Evolutionary conservation across 345 rosid genomes (phyloP).

Genomic region (Draba incana): DNA sequence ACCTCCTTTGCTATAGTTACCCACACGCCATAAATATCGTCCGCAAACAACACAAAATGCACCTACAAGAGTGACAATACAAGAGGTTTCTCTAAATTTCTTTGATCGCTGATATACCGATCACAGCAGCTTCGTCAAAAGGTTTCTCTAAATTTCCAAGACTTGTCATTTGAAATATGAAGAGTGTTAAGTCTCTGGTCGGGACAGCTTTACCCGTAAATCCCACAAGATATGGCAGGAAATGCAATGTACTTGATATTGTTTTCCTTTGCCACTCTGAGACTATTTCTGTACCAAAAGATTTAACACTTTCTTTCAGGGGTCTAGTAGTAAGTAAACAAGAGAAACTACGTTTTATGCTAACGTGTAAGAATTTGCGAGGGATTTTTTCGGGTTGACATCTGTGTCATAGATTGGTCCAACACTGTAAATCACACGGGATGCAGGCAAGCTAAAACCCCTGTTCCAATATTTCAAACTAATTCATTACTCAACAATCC

Average conservation of each 20-base stretch:
- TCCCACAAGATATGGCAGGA: constrained; percentile 89
- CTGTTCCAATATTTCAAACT: constrained; percentile 46
- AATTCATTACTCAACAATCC: constrained; percentile 18
- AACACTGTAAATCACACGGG: constrained; percentile 79
- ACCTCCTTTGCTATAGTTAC: constrained; percentile 67
- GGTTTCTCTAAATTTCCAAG: neutral
- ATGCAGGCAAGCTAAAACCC: constrained; percentile 74
- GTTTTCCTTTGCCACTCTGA: constrained; percentile 70
- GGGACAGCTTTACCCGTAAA: constrained; percentile 52
- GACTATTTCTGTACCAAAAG: constrained; percentile 62
- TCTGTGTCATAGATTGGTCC: constrained; percentile 71
- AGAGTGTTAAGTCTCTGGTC: neutral
- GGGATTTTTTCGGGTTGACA: constrained; percentile 55
- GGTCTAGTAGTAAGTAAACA: neutral
- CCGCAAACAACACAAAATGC: constrained; percentile 72
- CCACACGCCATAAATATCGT: constrained; percentile 66
- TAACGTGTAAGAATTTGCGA: constrained; percentile 69
- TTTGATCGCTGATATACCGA: constrained; percentile 73
- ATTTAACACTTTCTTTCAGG: neutral
- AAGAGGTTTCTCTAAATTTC: no score
- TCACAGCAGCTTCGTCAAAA: constrained; percentile 73
- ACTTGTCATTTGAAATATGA: neutral
- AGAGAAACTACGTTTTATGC: neutral
- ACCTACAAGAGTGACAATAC: constrained; percentile 47
- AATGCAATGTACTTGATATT: constrained; percentile 74